Evolutionary conservation across 495 filamentous ascomycete species (phyloP).

Genomic region (Aspergillus conjunctus): DNA sequence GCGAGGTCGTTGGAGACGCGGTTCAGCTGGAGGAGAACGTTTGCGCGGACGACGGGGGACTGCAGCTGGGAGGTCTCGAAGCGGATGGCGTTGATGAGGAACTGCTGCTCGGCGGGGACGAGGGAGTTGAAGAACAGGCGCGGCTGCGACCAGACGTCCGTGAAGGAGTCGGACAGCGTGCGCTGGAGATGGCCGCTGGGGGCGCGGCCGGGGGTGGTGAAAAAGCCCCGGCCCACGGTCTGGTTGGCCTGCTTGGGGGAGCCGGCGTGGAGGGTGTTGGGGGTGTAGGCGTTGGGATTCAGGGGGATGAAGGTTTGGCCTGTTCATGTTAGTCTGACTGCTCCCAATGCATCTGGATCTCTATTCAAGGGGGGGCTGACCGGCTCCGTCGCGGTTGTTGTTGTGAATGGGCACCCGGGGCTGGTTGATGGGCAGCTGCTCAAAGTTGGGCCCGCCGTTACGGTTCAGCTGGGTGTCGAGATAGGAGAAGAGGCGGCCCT

Average conservation of each 20-base stretch:
- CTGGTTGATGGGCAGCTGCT: constrained; percentile 74
- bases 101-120: constrained; percentile 68
- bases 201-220: constrained; percentile 63
- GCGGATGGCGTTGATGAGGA: constrained; percentile 75
- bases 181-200: constrained; percentile 59
- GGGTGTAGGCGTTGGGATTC: constrained; percentile 58
- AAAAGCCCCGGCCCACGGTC: constrained; percentile 70
- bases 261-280: constrained; percentile 67
- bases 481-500: constrained; percentile 75
- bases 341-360: no score
- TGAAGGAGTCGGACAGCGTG: constrained; percentile 63
- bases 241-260: constrained; percentile 71
- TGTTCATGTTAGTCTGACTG: no score
- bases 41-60: constrained; percentile 54
- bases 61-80: constrained; percentile 68
- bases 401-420: constrained; percentile 66
- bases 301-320: constrained; percentile 51
- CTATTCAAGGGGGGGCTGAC: no score
- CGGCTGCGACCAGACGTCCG: constrained; percentile 76
- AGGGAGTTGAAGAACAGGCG: constrained; percentile 80
- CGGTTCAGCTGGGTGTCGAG: constrained; percentile 76
- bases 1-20: constrained; percentile 70
- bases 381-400: constrained; percentile 63
- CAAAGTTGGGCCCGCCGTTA: constrained; percentile 72
- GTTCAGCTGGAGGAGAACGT: constrained; percentile 72